Evolutionary conservation across 148 eudicot species (phyloP).

Genomic region (Silene latifolia): DNA sequence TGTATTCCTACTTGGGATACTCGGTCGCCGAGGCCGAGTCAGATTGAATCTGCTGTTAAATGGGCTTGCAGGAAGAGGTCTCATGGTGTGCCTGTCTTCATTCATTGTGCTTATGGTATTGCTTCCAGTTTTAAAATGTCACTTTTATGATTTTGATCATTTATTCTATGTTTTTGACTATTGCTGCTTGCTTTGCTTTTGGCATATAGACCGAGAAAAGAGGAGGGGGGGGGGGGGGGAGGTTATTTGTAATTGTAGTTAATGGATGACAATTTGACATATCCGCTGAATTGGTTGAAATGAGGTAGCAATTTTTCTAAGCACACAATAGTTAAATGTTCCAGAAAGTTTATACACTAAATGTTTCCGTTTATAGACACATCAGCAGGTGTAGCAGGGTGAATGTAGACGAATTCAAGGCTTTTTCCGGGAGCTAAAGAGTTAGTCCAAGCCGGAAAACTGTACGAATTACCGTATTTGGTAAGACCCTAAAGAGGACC

Average conservation of each 20-base stretch:
- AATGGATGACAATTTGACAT: too few species aligned
- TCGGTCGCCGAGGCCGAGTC: conserved; percentile 60
- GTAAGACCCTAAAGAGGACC: conserved; percentile 92
- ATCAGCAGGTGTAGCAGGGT: conserved; percentile 55
- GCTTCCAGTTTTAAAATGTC: not conserved
- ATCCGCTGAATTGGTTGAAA: too few species aligned
- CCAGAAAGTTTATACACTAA: too few species aligned
- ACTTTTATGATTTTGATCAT: not conserved
- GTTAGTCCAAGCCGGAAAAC: conserved; percentile 71
- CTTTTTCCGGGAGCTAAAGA: conserved; percentile 70
- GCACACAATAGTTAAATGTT: too few species aligned
- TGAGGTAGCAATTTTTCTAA: too few species aligned
- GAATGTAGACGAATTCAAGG: conserved; percentile 86
- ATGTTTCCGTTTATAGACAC: too few species aligned
- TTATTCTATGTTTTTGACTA: not conserved
- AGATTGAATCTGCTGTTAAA: conserved; percentile 73
- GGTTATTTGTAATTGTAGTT: too few species aligned
- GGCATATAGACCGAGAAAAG: too few species aligned
- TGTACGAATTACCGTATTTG: conserved; percentile 49
- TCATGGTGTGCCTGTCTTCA: conserved; percentile 56
- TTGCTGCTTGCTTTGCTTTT: not conserved
- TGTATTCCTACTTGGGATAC: conserved; percentile 93
- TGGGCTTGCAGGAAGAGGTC: conserved; percentile 85
- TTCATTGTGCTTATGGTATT: conserved; percentile 96
- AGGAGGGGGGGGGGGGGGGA: too few species aligned